A percentile compares a stretch with the other conserved stretches of the same genome.
Conservation (phyloP, 2,329 filamentous ascomycete genomes). For the Dendryphion nanum region DNA sequence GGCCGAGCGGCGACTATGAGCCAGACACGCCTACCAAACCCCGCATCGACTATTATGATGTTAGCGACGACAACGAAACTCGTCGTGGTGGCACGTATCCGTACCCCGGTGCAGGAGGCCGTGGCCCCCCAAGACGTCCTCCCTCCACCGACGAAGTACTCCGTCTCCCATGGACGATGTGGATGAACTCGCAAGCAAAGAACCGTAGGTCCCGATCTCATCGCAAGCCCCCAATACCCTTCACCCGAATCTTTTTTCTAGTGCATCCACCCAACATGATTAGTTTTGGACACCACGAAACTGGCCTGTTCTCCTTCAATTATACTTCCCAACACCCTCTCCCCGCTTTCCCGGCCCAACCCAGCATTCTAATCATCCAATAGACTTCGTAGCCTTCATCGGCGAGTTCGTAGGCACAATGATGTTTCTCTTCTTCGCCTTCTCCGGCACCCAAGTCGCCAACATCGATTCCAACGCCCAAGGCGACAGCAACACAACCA, state of each 20-base stretch:
- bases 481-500: conserved; percentile 41
- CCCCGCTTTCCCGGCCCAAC: conserved; percentile 34
- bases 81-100: conserved; percentile 1
- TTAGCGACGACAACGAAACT: conserved; percentile 19
- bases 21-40: conserved; percentile 18
- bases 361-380: conserved; percentile 40
- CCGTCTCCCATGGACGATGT: conserved; percentile 35
- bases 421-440: conserved; percentile 47
- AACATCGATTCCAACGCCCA: conserved; percentile 48
- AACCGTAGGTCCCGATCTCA: conserved; percentile 24
- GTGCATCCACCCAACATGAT: too few species aligned
- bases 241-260: conserved; percentile 1
- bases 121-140: conserved; percentile 18
- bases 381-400: conserved; percentile 45
- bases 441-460: conserved; percentile 46
- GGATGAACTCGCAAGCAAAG: conserved; percentile 37
- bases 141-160: conserved; percentile 37
- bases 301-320: neutral
- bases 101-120: conserved; percentile 9
- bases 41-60: conserved; percentile 20
- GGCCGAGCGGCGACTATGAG: conserved; percentile 12
- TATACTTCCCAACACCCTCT: conserved; percentile 1
- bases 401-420: conserved; percentile 49
- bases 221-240: too few species aligned
- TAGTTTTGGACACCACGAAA: neutral